Conservation (phyloP, 306 rosid genomes). For the Gynostemma pentaphyllum region DNA sequence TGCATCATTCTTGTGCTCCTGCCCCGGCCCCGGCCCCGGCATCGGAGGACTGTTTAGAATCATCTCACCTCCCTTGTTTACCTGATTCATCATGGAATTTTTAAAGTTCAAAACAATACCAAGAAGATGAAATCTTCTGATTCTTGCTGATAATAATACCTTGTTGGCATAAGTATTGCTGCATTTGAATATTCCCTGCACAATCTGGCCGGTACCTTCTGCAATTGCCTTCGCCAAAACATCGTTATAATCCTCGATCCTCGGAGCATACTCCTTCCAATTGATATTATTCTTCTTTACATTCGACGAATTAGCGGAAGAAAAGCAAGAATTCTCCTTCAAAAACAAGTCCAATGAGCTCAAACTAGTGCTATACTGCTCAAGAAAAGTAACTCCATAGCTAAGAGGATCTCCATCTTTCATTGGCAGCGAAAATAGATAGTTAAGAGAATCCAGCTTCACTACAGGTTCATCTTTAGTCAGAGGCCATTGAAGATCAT, state of each 20-base stretch:
- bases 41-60: conserved; percentile 34
- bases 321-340: conserved; percentile 62
- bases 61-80: conserved; percentile 76
- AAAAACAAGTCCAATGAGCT: conserved; percentile 48
- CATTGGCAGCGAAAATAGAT: conserved; percentile 67
- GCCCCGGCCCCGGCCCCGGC: too few species aligned
- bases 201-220: conserved; percentile 87
- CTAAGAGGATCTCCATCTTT: conserved; percentile 81
- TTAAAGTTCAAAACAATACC: too few species aligned
- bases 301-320: conserved; percentile 26
- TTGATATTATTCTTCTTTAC: conserved; percentile 36
- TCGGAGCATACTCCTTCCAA: conserved; percentile 94
- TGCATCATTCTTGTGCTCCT: conserved; percentile 16
- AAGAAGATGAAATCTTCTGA: too few species aligned
- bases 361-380: conserved; percentile 31
- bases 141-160: conserved; percentile 26
- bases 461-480: conserved; percentile 96
- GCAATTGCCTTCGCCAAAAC: conserved; percentile 75
- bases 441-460: conserved; percentile 53
- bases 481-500: conserved; percentile 83
- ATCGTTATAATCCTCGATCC: conserved; percentile 65
- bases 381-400: conserved; percentile 66
- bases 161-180: conserved; percentile 89
- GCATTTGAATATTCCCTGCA: conserved; percentile 76
- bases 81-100: conserved; percentile 27